phyloP scores from a whole-genome alignment of 495 filamentous ascomycete species.

The Saxophila tyrrhenica region DNA sequence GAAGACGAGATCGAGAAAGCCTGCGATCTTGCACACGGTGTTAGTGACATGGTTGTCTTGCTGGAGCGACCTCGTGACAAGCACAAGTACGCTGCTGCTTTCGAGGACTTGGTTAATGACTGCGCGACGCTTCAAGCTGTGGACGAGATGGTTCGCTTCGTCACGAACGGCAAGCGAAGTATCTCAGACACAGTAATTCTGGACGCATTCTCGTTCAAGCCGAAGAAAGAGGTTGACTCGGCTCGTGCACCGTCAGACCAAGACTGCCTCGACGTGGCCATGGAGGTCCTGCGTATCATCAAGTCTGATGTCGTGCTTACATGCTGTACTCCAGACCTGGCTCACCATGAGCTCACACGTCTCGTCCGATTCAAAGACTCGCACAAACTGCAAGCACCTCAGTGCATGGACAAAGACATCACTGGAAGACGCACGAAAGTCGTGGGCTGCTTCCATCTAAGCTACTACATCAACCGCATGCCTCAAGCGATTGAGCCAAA shows the following conservation, averaged over 20 bases:
- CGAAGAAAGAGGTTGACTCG: not conserved
- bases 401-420: not conserved
- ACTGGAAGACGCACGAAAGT: not conserved
- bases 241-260: not conserved
- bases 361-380: not conserved
- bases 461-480: too few species aligned
- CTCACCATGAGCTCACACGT: too few species aligned
- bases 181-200: not conserved
- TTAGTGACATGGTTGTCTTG: not conserved
- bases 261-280: not conserved
- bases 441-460: not conserved
- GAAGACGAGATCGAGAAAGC: not conserved
- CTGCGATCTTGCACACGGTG: not conserved
- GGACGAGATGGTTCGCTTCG: not conserved
- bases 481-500: too few species aligned
- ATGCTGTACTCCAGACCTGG: too few species aligned
- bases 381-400: not conserved
- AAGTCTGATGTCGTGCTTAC: not conserved
- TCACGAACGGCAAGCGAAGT: not conserved
- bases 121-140: not conserved
- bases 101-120: not conserved
- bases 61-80: not conserved
- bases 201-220: not conserved
- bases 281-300: not conserved
- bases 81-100: not conserved